Percentiles rank a stretch among this genome's conserved stretches.
These are phyloP conservation scores for Colletotrichum chrysophilum DNA, from an alignment of 2,329 filamentous ascomycete genomes.

Conservation along the genomic window DNA sequence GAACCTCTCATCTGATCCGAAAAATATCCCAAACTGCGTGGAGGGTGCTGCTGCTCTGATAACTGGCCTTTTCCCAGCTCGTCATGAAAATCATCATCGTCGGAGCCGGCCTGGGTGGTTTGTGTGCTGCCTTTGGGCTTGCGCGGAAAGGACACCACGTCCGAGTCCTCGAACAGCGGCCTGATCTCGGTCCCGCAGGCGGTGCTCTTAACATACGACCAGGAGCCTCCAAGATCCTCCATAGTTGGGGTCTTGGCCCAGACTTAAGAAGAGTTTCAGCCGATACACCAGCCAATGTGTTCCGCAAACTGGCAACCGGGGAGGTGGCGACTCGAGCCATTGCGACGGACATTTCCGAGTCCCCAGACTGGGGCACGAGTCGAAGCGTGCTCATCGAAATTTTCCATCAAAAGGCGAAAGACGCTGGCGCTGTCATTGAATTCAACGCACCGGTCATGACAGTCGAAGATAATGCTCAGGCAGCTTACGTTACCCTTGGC, in stretches of 20 bases:
- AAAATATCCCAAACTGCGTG: fast-evolving
- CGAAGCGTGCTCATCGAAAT: slow-evolving; percentile 20
- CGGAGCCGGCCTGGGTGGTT: slow-evolving; percentile 25
- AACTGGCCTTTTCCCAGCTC: neutral
- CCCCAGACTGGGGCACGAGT: slow-evolving; percentile 23
- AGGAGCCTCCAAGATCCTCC: slow-evolving; percentile 21
- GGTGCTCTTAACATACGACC: slow-evolving; percentile 25
- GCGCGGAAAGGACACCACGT: slow-evolving; percentile 21
- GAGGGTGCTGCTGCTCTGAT: neutral
- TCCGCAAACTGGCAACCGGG: slow-evolving; percentile 22
- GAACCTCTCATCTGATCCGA: neutral
- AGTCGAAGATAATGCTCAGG: neutral
- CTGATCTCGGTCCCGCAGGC: slow-evolving; percentile 14
- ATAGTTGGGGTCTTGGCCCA: slow-evolving; percentile 19
- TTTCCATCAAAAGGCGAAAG: neutral
- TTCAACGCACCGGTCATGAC: neutral
- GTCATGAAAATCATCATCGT: slow-evolving; percentile 26
- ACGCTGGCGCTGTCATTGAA: neutral
- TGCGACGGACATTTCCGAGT: slow-evolving; percentile 13
- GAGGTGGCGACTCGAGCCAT: slow-evolving; percentile 12
- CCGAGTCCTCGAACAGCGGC: slow-evolving; percentile 23
- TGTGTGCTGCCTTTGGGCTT: slow-evolving; percentile 24
- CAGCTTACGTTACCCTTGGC: neutral
- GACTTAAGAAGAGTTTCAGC: neutral
- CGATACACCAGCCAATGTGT: slow-evolving; percentile 4